Percentiles rank a stretch among this genome's conserved stretches.
Evolutionary conservation across 1,284 basidiomycete genomes (phyloP).

Genomic region (Trichosporon sp.): DNA sequence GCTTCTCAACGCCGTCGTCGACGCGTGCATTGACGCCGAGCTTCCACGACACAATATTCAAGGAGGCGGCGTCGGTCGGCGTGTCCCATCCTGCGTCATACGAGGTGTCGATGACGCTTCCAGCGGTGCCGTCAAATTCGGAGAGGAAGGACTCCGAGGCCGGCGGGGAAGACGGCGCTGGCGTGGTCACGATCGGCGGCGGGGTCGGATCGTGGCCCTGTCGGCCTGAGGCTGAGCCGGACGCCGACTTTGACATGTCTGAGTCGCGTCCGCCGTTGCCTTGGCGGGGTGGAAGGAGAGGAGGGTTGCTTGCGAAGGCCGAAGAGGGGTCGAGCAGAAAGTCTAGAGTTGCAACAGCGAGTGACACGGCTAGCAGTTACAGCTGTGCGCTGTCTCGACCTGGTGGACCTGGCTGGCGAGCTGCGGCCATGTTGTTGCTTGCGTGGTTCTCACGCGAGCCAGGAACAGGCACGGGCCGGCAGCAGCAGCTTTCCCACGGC

Average conservation of each 20-base stretch:
- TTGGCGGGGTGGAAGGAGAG: not conserved
- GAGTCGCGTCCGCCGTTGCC: conserved; percentile 4
- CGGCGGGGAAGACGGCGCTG: conserved; percentile 40
- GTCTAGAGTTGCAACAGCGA: not conserved
- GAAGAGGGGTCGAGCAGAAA: not conserved
- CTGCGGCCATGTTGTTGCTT: not conserved
- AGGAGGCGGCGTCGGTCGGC: conserved; percentile 19
- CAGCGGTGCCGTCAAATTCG: conserved; percentile 44
- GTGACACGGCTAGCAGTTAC: not conserved
- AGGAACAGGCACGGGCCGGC: not conserved
- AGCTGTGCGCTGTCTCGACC: not conserved
- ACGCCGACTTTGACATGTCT: conserved; percentile 30
- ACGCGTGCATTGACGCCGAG: conserved; percentile 21
- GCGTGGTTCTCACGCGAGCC: conserved; percentile 3
- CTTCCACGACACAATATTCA: conserved; percentile 48
- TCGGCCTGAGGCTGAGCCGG: conserved; percentile 7
- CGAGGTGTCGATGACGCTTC: conserved; percentile 37
- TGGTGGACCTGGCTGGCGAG: not conserved
- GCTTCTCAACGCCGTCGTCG: conserved; percentile 41
- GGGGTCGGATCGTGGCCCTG: conserved; percentile 6
- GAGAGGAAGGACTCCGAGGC: conserved; percentile 46
- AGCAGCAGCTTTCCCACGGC: not conserved
- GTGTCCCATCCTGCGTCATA: conserved; percentile 37
- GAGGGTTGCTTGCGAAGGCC: not conserved
- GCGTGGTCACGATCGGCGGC: conserved; percentile 18